phyloP scores from a whole-genome alignment of 306 rosid genomes.

The Trifolium fragiferum region DNA sequence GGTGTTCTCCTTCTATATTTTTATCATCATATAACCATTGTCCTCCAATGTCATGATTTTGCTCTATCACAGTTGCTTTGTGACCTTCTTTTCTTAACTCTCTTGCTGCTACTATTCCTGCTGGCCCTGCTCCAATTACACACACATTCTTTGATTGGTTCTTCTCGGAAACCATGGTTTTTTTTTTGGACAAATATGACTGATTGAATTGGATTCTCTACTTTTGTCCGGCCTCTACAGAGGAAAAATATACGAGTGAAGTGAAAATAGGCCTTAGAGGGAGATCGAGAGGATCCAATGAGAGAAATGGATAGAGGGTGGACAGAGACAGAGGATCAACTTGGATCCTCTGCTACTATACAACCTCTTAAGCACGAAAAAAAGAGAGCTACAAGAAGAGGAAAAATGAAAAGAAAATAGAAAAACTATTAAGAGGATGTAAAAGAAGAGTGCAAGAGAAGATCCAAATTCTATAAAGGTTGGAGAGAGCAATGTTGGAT shows the following conservation, averaged over 20 bases:
- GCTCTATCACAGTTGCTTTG: slow-evolving; percentile 67
- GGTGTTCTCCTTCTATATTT: slow-evolving; percentile 65
- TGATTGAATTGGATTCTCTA: background rate
- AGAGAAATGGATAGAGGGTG: background rate
- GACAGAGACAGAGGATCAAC: background rate
- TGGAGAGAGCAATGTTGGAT: background rate
- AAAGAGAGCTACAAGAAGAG: background rate
- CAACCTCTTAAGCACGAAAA: background rate
- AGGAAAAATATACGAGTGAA: background rate
- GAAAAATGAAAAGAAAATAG: background rate
- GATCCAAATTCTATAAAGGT: background rate
- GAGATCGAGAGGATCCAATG: background rate
- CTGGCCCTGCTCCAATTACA: slow-evolving; percentile 90
- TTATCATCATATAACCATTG: slow-evolving; percentile 89
- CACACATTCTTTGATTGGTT: slow-evolving; percentile 63
- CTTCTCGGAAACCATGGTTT: slow-evolving; percentile 65
- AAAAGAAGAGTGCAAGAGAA: background rate
- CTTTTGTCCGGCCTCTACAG: no score
- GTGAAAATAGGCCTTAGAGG: background rate
- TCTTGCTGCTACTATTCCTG: slow-evolving; percentile 86
- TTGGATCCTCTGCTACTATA: background rate
- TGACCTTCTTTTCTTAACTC: slow-evolving; percentile 91
- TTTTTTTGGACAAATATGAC: background rate
- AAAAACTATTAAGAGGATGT: background rate
- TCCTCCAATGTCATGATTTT: slow-evolving; percentile 87